phyloP scores from a whole-genome alignment of 2,329 filamentous ascomycete species.

The Dactylellina leptospora region DNA sequence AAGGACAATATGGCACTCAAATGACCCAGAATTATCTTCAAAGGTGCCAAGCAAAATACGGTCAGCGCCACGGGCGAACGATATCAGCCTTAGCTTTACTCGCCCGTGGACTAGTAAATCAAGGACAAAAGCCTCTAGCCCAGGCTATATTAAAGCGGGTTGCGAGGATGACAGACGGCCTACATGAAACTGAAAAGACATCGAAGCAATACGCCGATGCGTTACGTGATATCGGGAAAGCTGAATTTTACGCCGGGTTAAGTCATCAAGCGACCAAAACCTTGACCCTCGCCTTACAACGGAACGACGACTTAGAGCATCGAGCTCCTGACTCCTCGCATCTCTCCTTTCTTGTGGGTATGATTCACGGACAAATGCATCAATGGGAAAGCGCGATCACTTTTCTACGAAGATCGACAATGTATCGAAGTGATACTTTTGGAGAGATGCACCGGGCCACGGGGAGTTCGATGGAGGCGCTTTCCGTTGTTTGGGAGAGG shows the following conservation, averaged over 20 bases:
- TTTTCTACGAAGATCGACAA: conserved; percentile 38
- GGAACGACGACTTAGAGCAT: conserved; percentile 43
- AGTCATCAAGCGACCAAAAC: conserved; percentile 18
- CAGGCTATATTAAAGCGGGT: conserved; percentile 19
- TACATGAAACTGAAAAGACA: conserved; percentile 34
- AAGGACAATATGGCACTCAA: conserved; percentile 12
- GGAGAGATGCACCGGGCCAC: conserved; percentile 38
- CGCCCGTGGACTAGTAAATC: conserved; percentile 24
- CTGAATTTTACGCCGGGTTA: conserved; percentile 48
- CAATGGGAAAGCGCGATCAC: conserved; percentile 45
- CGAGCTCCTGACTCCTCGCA: conserved; percentile 43
- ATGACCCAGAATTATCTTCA: conserved; percentile 26
- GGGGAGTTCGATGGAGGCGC: conserved; percentile 48
- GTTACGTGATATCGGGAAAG: conserved; percentile 41
- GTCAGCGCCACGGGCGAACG: conserved; percentile 27
- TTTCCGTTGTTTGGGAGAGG: conserved; percentile 31
- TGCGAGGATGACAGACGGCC: background rate
- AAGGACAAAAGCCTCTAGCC: conserved; percentile 30
- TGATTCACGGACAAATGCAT: conserved; percentile 38
- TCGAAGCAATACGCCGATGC: conserved; percentile 46
- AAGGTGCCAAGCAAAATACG: conserved; percentile 26
- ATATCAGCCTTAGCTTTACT: conserved; percentile 38
- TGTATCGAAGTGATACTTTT: conserved; percentile 42
- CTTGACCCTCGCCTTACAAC: conserved; percentile 25
- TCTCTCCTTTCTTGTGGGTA: conserved; percentile 35